Evolutionary conservation across 1,284 basidiomycete species (phyloP).

Genomic region (Cutaneotrichosporon mucoides): DNA sequence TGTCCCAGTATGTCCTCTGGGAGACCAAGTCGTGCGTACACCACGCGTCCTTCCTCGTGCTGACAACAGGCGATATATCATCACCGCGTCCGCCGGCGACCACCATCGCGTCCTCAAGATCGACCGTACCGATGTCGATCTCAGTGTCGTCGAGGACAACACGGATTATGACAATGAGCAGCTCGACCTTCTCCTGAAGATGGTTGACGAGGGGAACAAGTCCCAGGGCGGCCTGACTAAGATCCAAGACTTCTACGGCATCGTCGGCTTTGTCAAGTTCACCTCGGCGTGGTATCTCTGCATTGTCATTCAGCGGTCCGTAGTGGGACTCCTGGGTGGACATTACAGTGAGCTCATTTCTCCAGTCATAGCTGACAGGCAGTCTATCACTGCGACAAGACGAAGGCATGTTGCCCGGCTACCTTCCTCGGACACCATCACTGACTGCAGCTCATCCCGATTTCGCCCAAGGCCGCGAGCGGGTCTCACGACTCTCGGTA

Average conservation of each 20-base stretch:
- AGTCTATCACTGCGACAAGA: constrained; percentile 93
- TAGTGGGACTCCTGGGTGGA: constrained; percentile 90
- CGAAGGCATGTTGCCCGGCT: constrained; percentile 66
- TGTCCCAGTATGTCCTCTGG: constrained; percentile 84
- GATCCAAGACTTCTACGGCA: constrained; percentile 66
- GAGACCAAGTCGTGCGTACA: constrained; percentile 65
- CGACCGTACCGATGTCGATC: constrained; percentile 71
- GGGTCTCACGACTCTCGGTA: constrained; percentile 73
- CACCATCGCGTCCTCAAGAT: constrained; percentile 87
- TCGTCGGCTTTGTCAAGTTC: constrained; percentile 75
- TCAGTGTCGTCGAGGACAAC: constrained; percentile 77
- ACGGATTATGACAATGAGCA: constrained; percentile 82
- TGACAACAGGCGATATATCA: constrained; percentile 64
- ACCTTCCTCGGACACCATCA: too few relatives aligned
- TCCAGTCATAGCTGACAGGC: not conserved
- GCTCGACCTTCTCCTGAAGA: constrained; percentile 83
- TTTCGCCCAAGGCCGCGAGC: constrained; percentile 56
- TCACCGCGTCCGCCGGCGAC: constrained; percentile 62
- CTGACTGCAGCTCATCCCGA: constrained; percentile 36
- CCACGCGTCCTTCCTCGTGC: not conserved
- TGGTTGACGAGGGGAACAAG: constrained; percentile 92
- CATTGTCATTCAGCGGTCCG: constrained; percentile 80
- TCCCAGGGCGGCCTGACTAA: constrained; percentile 80
- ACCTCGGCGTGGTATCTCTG: constrained; percentile 91
- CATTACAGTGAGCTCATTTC: constrained; percentile 61